A percentile compares a stretch with the other conserved stretches of the same genome.
Evolutionary conservation across 148 eudicot genomes (phyloP).

Genomic region (Vaccinium vitisidaea): DNA sequence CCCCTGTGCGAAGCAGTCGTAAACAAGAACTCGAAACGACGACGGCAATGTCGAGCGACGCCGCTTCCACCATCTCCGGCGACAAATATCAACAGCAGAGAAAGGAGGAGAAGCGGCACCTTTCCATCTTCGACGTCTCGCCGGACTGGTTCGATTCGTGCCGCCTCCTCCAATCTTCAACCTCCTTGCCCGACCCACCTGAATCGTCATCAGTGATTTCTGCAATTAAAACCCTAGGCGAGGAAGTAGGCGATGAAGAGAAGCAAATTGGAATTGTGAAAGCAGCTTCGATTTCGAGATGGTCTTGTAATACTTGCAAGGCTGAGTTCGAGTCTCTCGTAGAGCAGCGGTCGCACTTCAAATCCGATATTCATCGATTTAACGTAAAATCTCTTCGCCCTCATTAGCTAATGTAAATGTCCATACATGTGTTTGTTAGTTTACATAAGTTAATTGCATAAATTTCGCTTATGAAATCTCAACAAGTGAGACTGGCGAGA

Average conservation of each 20-base stretch:
- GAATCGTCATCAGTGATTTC: slow-evolving; percentile 2
- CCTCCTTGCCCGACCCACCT: slow-evolving; percentile 8
- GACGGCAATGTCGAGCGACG: slow-evolving; percentile 10
- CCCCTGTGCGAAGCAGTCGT: neutral
- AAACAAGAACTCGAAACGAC: neutral
- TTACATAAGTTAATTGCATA: neutral
- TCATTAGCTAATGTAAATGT: neutral
- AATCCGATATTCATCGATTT: slow-evolving; percentile 87
- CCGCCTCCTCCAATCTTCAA: slow-evolving; percentile 42
- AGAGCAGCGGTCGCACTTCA: slow-evolving; percentile 85
- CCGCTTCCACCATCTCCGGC: neutral
- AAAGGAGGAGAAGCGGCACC: slow-evolving; percentile 34
- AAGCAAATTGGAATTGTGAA: neutral
- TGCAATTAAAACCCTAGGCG: slow-evolving; percentile 24
- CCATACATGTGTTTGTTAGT: neutral
- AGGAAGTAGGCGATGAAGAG: slow-evolving; percentile 18
- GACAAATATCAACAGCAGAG: neutral
- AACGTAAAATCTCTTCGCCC: slow-evolving; percentile 46
- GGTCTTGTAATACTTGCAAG: slow-evolving; percentile 81
- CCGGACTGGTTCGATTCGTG: slow-evolving; percentile 62
- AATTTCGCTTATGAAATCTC: neutral
- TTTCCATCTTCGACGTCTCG: slow-evolving; percentile 65
- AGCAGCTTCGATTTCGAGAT: slow-evolving; percentile 29
- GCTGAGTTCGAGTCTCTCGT: slow-evolving; percentile 69
- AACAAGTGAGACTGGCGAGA: no score